Evolutionary conservation across 2,329 filamentous ascomycete species (phyloP), one percentile per base, ranked within the genome.

Genomic region (Cladophialophora yegresii): DNA sequence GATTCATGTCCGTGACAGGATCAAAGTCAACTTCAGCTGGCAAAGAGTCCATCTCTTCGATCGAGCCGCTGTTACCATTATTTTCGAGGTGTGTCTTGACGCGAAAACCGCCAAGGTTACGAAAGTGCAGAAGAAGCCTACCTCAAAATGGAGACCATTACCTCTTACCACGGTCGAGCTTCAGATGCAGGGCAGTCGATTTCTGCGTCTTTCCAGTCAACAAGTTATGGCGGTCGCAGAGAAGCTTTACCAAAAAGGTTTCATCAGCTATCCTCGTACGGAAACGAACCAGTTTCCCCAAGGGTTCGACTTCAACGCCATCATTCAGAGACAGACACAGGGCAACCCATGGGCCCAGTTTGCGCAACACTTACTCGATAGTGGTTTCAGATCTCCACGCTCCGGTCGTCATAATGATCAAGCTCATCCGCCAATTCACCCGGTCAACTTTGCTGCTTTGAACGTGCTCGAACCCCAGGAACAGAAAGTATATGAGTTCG

Each of bases 211-310:
- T 87, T 92, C 88, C 68, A 93, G 93, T 79, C 90, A 96, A 71
- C 85, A 89, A 65, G 91, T 96, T 51, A 97, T 99, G 93, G 89
- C 84, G 55, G 76, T 84, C 26, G 95, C 95, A 4, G 95, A 99
- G 76, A 81, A 82, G 4, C 84, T 99, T 1, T 99, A 99, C 80
- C 93, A 92, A 54, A 92, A 90, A 76, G 95, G 95, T 0, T 98
- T 93, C 78, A 96, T 99, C 77, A 97, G 93, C 76, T 99, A 99
- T 77, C 95, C 95, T 1, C 88, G 95, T 77, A 99, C 95, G 0
- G 95, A 99, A 77, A 99, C 95, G 0, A 95, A 99, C 76, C 90
- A 93, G 33, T 99, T 98, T 73, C 93, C 97, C 73, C 87, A 86
- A 72, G 93, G 85, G 4, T 97, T 98, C 80, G 89, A 98, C 74